phyloP scores from a whole-genome alignment of 1,139 yeast genomes.

The Kluyveromyces marxianus region DNA sequence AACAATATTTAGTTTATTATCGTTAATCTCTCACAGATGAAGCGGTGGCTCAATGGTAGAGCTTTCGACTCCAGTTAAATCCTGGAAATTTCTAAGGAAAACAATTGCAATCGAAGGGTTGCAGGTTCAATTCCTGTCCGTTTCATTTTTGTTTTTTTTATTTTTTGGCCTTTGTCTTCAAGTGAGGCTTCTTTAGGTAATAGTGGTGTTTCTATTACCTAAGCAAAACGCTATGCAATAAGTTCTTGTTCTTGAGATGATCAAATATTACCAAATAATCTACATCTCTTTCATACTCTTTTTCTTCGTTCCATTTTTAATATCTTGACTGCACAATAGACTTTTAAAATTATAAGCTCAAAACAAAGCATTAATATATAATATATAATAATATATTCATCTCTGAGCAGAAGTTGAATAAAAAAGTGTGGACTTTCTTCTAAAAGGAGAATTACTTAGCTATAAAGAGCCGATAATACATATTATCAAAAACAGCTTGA shows the following conservation, averaged over 20 bases:
- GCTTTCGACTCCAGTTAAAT: constrained; percentile 72
- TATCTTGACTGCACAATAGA: too few species aligned
- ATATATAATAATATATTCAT: too few species aligned
- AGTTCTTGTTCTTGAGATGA: too few species aligned
- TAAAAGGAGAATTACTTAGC: not conserved
- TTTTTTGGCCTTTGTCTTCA: not conserved
- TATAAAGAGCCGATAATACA: not conserved
- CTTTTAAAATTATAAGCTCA: too few species aligned
- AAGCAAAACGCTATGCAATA: not conserved
- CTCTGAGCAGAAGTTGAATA: too few species aligned
- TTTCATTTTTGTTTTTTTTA: constrained; percentile 37
- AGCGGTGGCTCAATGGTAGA: constrained; percentile 94
- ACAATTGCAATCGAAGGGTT: constrained; percentile 53
- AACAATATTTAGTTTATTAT: too few species aligned
- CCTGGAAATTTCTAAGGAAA: constrained; percentile 25
- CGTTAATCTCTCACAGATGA: constrained; percentile 27
- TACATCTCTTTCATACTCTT: too few species aligned
- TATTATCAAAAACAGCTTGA: not conserved
- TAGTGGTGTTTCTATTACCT: not conserved
- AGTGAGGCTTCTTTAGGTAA: not conserved
- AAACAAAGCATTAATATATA: too few species aligned
- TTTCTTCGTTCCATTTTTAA: too few species aligned
- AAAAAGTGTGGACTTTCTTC: too few species aligned
- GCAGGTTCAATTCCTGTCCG: constrained; percentile 77
- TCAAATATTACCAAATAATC: too few species aligned